Evolutionary conservation across 202 grass and related monocot species (phyloP).

Genomic region (Zizania palustris): DNA sequence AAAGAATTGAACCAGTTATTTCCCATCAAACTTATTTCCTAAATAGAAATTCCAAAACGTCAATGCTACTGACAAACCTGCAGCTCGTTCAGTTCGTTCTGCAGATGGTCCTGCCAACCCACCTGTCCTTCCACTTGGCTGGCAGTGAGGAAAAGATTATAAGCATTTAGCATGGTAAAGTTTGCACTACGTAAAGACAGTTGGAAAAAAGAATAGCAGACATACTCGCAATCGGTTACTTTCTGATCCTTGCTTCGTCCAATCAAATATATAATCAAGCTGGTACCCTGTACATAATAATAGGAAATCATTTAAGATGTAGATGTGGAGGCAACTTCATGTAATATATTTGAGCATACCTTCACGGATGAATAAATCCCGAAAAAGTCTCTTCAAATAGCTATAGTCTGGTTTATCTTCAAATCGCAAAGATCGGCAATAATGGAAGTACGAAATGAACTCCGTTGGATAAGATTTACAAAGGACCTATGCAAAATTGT

Average conservation of each 20-base stretch:
- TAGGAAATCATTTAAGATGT: slow-evolving; percentile 40
- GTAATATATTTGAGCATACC: slow-evolving; percentile 42
- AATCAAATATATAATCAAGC: slow-evolving; percentile 94
- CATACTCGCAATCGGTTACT: slow-evolving; percentile 73
- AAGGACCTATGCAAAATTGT: slow-evolving; percentile 57
- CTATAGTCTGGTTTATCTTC: slow-evolving; percentile 95
- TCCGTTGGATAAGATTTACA: slow-evolving; percentile 89
- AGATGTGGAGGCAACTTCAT: slow-evolving; percentile 17
- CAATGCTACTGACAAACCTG: slow-evolving; percentile 38
- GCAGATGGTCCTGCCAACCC: slow-evolving; percentile 62
- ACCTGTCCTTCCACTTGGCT: slow-evolving; percentile 53
- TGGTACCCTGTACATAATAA: slow-evolving; percentile 67
- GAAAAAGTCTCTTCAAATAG: slow-evolving; percentile 83
- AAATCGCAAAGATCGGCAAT: slow-evolving; percentile 91
- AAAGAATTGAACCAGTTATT: slow-evolving; percentile 18
- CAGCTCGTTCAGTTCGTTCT: slow-evolving; percentile 68
- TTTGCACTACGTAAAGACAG: slow-evolving; percentile 22
- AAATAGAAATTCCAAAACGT: slow-evolving; percentile 17
- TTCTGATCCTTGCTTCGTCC: slow-evolving; percentile 78
- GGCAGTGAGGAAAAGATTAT: slow-evolving; percentile 11
- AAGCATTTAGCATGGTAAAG: slow-evolving; percentile 38
- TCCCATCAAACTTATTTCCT: slow-evolving; percentile 34
- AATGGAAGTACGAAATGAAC: slow-evolving; percentile 89
- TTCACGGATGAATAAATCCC: slow-evolving; percentile 81
- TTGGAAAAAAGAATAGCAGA: slow-evolving; percentile 23